Percentiles rank a stretch among this genome's conserved stretches.
Evolutionary conservation across 169 alveolate species (phyloP).

Genomic region (Besnoitia besnoiti): DNA sequence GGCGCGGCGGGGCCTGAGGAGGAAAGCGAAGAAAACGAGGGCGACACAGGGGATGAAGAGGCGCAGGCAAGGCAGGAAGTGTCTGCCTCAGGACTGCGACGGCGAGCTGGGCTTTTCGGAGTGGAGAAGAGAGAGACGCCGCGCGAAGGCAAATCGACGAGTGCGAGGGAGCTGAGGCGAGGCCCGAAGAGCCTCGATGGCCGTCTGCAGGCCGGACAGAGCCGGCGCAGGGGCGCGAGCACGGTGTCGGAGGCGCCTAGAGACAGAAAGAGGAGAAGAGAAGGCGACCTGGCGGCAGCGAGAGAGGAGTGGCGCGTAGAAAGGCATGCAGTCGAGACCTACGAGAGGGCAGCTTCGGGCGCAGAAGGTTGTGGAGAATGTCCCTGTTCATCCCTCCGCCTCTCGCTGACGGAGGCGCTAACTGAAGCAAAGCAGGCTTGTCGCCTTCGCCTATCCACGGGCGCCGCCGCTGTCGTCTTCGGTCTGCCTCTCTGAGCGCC

Average conservation of each 20-base stretch:
- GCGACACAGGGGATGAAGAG: too few relatives aligned
- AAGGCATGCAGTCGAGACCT: background rate
- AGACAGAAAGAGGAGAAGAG: background rate
- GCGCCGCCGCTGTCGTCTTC: slow-evolving; percentile 74
- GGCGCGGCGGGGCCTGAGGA: too few relatives aligned
- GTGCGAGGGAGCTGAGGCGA: background rate
- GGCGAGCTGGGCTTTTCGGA: background rate
- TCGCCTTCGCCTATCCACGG: slow-evolving; percentile 76
- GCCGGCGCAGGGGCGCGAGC: too few relatives aligned
- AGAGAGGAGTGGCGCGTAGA: background rate
- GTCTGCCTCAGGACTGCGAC: background rate
- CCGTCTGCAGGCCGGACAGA: too few relatives aligned
- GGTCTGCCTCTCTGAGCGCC: slow-evolving; percentile 75
- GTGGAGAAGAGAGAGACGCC: background rate
- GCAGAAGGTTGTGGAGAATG: slow-evolving; percentile 1
- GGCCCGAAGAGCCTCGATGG: too few relatives aligned
- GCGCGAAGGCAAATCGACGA: too few relatives aligned
- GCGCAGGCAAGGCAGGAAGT: background rate
- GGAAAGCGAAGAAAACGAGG: too few relatives aligned
- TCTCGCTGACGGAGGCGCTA: slow-evolving; percentile 73
- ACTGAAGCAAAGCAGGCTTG: slow-evolving; percentile 76
- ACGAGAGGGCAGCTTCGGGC: background rate
- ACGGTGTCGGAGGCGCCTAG: too few relatives aligned
- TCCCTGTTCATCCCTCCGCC: slow-evolving; percentile 60
- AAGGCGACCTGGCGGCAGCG: background rate